These are phyloP conservation scores for Tylopilus sp. DNA, from an alignment of 1,284 basidiomycete species.

Conservation along the genomic window DNA sequence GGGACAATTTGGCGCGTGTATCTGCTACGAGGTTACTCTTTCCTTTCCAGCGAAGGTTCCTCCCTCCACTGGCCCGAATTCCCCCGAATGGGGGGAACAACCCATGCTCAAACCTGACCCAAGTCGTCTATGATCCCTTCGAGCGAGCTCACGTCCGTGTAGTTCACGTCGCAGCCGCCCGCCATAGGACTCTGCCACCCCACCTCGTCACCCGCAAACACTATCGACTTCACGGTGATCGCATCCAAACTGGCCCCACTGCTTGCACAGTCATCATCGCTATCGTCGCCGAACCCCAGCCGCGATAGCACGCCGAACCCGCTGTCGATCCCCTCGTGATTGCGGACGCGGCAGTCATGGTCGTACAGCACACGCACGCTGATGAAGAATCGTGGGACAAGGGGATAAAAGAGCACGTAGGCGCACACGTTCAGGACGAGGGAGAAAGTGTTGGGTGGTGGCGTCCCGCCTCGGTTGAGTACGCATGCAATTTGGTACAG, in stretches of 20 bases:
- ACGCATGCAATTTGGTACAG: background rate
- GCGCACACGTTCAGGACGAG: background rate
- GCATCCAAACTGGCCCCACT: background rate
- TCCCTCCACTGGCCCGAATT: too few relatives aligned
- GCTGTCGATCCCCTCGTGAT: background rate
- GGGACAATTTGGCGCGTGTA: too few relatives aligned
- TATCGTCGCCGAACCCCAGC: too few relatives aligned
- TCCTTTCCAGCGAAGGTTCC: too few relatives aligned
- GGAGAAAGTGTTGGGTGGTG: background rate
- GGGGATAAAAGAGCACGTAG: background rate
- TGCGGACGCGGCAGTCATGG: background rate
- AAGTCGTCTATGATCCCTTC: background rate
- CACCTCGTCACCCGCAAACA: background rate
- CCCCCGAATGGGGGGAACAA: background rate
- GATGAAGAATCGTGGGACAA: slow-evolving; percentile 3
- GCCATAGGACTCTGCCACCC: background rate
- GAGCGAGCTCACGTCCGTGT: background rate
- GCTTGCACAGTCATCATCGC: too few relatives aligned
- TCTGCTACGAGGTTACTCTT: too few relatives aligned
- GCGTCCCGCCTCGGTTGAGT: background rate
- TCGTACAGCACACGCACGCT: background rate
- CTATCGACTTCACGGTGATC: background rate
- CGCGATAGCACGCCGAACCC: slow-evolving; percentile 1
- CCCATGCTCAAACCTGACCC: background rate
- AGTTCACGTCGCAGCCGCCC: background rate